Percentiles rank a stretch among this genome's conserved stretches.
These are phyloP conservation scores for Phascolomyces articulosus DNA, from an alignment of 371 early-diverging fungal genomes.

Conservation along the genomic window DNA sequence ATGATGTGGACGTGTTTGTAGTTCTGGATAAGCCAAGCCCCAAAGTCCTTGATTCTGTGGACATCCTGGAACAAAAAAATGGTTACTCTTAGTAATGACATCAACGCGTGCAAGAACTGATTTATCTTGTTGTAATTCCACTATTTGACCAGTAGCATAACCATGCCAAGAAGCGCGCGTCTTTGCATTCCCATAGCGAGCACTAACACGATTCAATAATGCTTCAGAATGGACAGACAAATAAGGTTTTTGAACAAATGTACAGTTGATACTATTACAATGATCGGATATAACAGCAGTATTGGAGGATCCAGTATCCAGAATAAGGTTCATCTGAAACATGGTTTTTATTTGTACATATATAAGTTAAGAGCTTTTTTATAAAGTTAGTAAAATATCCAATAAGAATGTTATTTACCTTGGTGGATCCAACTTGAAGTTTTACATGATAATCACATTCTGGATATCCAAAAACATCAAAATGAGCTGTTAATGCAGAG, in stretches of 20 bases:
- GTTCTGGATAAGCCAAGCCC: conserved; percentile 20
- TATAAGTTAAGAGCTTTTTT: no score
- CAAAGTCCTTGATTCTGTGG: conserved; percentile 23
- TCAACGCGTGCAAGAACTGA: conserved; percentile 16
- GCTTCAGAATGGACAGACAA: conserved; percentile 7
- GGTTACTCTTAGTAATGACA: conserved; percentile 5
- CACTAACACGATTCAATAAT: conserved; percentile 7
- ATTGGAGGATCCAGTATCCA: conserved; percentile 24
- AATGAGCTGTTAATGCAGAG: conserved; percentile 16
- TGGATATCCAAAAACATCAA: conserved; percentile 20
- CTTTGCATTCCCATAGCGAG: conserved; percentile 21
- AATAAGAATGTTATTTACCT: no score
- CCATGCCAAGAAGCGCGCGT: conserved; percentile 17
- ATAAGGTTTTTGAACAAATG: conserved; percentile 7
- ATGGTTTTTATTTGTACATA: not conserved
- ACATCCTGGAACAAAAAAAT: conserved; percentile 14
- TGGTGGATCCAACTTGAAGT: conserved; percentile 10
- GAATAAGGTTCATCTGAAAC: conserved; percentile 16
- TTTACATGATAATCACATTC: conserved; percentile 17
- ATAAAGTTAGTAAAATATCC: no score
- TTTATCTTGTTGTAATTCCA: conserved; percentile 1
- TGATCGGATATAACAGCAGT: conserved; percentile 22
- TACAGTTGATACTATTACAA: conserved; percentile 12
- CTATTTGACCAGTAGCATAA: conserved; percentile 16
- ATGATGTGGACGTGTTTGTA: conserved; percentile 17